Base-by-base conservation (phyloP, 345 rosid species). In the Diplotaxis tenuifolia region DNA sequence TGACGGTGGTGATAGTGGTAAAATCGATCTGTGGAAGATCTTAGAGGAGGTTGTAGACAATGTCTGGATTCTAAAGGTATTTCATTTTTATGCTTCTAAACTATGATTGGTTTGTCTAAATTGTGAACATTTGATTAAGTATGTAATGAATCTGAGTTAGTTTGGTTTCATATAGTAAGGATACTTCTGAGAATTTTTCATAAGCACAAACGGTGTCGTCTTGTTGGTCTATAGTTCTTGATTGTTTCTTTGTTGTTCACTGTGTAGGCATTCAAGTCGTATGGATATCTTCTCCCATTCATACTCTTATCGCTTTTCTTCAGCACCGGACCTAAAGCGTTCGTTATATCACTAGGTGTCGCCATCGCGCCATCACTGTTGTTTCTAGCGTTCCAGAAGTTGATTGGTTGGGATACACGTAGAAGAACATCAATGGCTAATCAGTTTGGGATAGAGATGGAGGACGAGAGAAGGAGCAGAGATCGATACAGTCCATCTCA, bases 21-120 rank as follows among this genome's bases (percentile, higher is more conserved):
- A 49, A 7, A 4, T 50, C 8, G 80, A 72, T 15, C 59, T 71
- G 34, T 77, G 80, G 80, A 72, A 71, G 59, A 66, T 77, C 28
- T 40, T 72, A 72, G 73, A 53, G 9, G 80, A 77, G 42, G 38
- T 72, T 38, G 40, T 77, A 59, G 77, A 77, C 10, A 77, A 77
- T 77, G 80, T 77, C 42, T 77, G 80, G 80, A 72, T 77, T 71
- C 45, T 77, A 21, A 77, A 77, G 80, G 80, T 77, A 72, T 9
- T 12, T 49, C 38, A 57, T 69, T 57, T 32, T 12, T 45, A 6
- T n/a, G 9, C 1, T 3, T 36, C 4, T 34, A 34, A 34, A 34
- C 36, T 38, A 11, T 38, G 45, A 34, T 38, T 38, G 45, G 45
- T n/a, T 38, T 38, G 45, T 38, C 15, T 40, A 6, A 40, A 40